phyloP scores from a whole-genome alignment of 2,329 filamentous ascomycete species.

The Fusarium sp. region DNA sequence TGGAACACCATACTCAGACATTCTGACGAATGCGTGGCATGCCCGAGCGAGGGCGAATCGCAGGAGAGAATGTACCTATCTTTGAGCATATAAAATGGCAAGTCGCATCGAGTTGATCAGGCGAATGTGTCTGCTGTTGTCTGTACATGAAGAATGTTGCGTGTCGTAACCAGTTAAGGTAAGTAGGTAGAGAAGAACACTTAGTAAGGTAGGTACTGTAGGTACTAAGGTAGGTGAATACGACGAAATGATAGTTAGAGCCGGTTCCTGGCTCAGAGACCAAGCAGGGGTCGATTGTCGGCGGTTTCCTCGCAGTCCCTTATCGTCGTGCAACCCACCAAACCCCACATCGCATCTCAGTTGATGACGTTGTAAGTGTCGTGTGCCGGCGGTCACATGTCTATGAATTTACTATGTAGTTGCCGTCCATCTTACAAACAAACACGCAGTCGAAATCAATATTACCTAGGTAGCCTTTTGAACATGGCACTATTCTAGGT shows the following conservation, averaged over 20 bases:
- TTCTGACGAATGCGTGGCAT: constrained; percentile 24
- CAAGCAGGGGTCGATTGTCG: constrained; percentile 1
- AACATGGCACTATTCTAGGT: background rate
- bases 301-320: constrained; percentile 7
- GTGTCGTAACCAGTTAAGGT: background rate
- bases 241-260: background rate
- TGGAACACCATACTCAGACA: constrained; percentile 40
- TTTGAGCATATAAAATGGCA: background rate
- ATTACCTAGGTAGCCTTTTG: background rate
- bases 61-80: background rate
- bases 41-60: background rate
- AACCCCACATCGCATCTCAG: constrained; percentile 23
- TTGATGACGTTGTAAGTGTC: constrained; percentile 29
- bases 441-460: background rate
- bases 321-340: constrained; percentile 16
- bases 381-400: background rate
- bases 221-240: background rate
- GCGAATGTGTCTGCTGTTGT: background rate
- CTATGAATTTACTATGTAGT: too few species aligned
- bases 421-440: background rate
- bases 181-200: background rate
- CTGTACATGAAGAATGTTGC: background rate
- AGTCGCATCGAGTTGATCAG: background rate
- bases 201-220: background rate
- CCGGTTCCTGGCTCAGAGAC: background rate